Evolutionary conservation across 306 rosid genomes (phyloP), one percentile per base, ranked within the genome.

Genomic region (Malus sieversii): DNA sequence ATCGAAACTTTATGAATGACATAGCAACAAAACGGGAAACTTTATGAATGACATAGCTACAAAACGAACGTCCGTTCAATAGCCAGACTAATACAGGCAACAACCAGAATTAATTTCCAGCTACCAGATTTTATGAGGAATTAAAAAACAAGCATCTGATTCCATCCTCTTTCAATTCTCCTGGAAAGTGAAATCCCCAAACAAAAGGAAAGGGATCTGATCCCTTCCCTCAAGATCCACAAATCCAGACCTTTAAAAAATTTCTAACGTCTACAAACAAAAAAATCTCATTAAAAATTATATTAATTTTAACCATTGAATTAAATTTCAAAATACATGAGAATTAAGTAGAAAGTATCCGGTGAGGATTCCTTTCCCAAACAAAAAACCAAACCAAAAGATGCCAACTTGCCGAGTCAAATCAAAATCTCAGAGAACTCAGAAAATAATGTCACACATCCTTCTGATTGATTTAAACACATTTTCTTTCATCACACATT

Each of bases 401-500:
- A 74, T 51, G 62, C 22, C 44, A 20, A 46, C 66, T 32, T 35
- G 64, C 13, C 16, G 40, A 48, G 81, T 77, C 75, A 45, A 60
- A 69, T 77, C 76, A 74, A 22, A 16, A 51, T 8, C 57, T 57
- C 11, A 27, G 46, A 40, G 46, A 18, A 74, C 1, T 53, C n/a
- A 19, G 44, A 74, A 58, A 70, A 52, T 69, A 59, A 42, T 44
- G 61, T 74, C 38, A 69, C 32, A 70, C 22, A 32, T 20, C 9
- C 5, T 22, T 11, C 55, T 22, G 42, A 46, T 35, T 72, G 76
- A 30, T 46, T 45, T 62, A 53, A 12, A 66, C 75, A 83, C 68
- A 42, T 62, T 73, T 16, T 16, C 78, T 81, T 79, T 35, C 78
- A 68, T 59, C 18, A 58, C 2, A 11, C 10, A 57, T 57, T 57